Conservation (phyloP, 2,329 filamentous ascomycete species). For the Arthrobotrys musiformis region DNA sequence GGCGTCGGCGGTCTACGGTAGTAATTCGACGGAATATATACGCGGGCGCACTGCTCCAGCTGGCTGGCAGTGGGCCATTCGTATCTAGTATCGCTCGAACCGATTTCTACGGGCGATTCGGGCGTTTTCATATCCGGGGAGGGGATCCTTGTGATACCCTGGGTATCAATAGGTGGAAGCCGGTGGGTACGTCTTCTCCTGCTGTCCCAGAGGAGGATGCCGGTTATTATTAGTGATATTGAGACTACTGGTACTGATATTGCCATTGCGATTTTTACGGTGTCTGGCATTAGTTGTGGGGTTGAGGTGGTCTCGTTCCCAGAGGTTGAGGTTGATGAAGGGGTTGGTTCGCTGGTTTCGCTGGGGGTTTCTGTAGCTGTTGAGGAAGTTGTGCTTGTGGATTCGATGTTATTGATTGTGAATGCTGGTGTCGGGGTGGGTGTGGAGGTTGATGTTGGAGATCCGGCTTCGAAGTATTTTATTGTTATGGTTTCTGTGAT, state of each 20-base stretch:
- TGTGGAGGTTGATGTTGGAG: neutral
- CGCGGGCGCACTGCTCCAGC: neutral
- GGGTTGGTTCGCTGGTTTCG: neutral
- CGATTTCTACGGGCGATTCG: neutral
- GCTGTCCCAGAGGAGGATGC: neutral
- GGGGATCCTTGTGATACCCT: neutral
- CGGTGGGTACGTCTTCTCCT: neutral
- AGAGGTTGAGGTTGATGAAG: neutral
- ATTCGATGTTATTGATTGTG: too few species aligned
- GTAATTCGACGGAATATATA: neutral
- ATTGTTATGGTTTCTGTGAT: neutral
- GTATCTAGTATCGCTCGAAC: neutral
- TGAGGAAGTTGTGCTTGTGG: neutral
- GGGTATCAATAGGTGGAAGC: too few species aligned
- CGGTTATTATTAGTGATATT: neutral
- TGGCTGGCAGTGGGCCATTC: neutral
- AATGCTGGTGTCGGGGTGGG: neutral
- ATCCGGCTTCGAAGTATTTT: neutral
- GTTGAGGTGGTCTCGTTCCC: neutral
- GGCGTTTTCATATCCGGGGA: neutral
- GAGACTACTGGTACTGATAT: neutral
- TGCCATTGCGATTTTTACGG: neutral
- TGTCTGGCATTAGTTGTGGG: too few species aligned
- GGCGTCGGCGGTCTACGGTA: neutral
- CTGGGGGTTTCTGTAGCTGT: neutral